These are phyloP conservation scores for Saposhnikovia divaricata DNA, from an alignment of 129 eudicot species.

Conservation along the genomic window DNA sequence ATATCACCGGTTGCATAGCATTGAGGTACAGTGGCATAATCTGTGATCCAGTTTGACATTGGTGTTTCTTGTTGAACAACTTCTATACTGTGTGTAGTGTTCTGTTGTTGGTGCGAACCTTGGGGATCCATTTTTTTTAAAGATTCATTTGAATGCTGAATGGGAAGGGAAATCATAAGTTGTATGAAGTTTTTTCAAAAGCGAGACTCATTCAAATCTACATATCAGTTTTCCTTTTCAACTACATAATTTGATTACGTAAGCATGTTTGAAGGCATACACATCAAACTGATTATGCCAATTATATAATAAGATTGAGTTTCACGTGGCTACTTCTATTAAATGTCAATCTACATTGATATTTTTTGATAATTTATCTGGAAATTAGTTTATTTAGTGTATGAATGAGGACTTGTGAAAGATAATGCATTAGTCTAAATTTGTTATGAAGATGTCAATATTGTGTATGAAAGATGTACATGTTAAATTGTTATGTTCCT, in stretches of 20 bases:
- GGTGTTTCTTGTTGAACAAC: not conserved
- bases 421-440: not conserved
- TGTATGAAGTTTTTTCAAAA: not conserved
- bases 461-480: not conserved
- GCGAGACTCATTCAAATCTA: not conserved
- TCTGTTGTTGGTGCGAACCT: not conserved
- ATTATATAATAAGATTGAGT: not conserved
- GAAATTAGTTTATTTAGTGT: not conserved
- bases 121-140: not conserved
- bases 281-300: not conserved
- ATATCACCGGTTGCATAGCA: not conserved
- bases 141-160: not conserved
- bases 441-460: not conserved
- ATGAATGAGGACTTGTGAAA: not conserved
- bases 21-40: not conserved
- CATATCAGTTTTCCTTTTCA: not conserved
- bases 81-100: not conserved
- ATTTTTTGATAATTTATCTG: no score
- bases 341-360: not conserved
- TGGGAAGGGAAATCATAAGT: not conserved
- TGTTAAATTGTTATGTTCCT: slow-evolving; percentile 2
- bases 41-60: not conserved
- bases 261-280: not conserved
- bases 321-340: not conserved
- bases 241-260: not conserved